Base-by-base conservation (phyloP, 139 green algal species). In the Nannochloris sp. region DNA sequence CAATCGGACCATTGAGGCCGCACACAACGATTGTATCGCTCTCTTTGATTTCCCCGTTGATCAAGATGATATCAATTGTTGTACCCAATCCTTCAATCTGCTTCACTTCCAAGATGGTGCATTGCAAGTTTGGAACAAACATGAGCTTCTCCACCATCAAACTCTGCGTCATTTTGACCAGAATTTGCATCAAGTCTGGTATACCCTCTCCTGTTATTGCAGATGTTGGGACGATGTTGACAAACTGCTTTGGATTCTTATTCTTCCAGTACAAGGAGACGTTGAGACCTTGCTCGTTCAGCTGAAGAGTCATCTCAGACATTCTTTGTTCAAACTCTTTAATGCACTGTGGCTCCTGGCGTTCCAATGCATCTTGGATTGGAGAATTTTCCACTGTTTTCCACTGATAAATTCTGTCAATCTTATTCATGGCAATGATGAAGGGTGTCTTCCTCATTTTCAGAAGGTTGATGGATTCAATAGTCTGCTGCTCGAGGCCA, bases 361-460 rank as follows among this genome's bases (percentile, higher is more conserved):
- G 31, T n/a, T 49, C 66, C 9, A 79, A 29, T 6, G 72, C 44
- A 48, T 70, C 72, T 30, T 82, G 80, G 44, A 97, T 89, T 33
- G 90, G 85, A 10, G 61, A 53, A 64, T 98, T 89, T 12, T 70
- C 26, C 10, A 74, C 59, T 6, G 55, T 61, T 53, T 97, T 87
- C 93, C 93, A 99, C 37, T 83, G 79, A 75, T 92, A 98, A 65
- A 99, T 74, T 8, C 92, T 12, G 26, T 59, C 11, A 49, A 80
- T 84, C 85, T 99, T 99, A 82, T 99, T 99, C 37, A 98, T 78
- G 6, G 93, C 93, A 11, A 99, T 89, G 71, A 99, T 86, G 75
- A 99, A 98, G 20, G 93, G 93, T 45, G 92, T 97, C 73, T 96
- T 97, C 51, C 89, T 78, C 86, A 91, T 90, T 63, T 90, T 90